Conservation (phyloP, 768 basidiomycete genomes). For the Russula abietina region DNA sequence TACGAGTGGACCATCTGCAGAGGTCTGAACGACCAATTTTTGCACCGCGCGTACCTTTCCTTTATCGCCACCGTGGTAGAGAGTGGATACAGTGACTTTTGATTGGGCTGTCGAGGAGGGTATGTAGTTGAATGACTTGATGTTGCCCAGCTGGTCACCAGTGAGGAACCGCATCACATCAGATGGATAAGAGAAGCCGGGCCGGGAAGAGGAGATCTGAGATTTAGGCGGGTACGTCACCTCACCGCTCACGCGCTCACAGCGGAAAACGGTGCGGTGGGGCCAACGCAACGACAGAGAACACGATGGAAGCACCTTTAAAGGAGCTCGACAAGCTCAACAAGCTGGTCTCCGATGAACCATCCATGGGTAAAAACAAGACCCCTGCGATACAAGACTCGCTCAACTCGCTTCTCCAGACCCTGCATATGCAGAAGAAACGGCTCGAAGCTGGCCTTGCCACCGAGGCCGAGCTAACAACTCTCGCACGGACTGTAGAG, state of each 20-base stretch:
- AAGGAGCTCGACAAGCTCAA: conserved; percentile 80
- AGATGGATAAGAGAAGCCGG: conserved; percentile 43
- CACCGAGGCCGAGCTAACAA: conserved; percentile 43
- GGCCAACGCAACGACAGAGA: background rate
- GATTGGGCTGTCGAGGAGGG: conserved; percentile 29
- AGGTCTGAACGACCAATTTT: conserved; percentile 32
- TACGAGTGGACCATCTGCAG: conserved; percentile 13
- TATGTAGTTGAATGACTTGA: conserved; percentile 53
- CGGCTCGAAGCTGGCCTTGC: conserved; percentile 44
- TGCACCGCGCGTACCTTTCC: conserved; percentile 38
- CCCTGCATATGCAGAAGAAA: conserved; percentile 52
- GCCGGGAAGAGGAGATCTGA: background rate
- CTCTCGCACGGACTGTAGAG: conserved; percentile 56
- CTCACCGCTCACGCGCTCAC: background rate
- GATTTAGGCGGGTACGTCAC: background rate
- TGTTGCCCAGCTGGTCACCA: conserved; percentile 74
- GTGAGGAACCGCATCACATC: conserved; percentile 52
- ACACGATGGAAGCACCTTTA: conserved; percentile 60
- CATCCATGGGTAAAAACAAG: conserved; percentile 43
- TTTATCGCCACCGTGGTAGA: conserved; percentile 32
- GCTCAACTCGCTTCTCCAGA: conserved; percentile 56
- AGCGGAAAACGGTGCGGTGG: no score
- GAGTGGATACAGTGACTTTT: conserved; percentile 34
- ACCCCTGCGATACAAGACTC: conserved; percentile 49
- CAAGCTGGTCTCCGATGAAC: conserved; percentile 43